These are phyloP conservation scores for Drechslerella coelobrocha DNA, from an alignment of 2,329 filamentous ascomycete species.

Conservation along the genomic window DNA sequence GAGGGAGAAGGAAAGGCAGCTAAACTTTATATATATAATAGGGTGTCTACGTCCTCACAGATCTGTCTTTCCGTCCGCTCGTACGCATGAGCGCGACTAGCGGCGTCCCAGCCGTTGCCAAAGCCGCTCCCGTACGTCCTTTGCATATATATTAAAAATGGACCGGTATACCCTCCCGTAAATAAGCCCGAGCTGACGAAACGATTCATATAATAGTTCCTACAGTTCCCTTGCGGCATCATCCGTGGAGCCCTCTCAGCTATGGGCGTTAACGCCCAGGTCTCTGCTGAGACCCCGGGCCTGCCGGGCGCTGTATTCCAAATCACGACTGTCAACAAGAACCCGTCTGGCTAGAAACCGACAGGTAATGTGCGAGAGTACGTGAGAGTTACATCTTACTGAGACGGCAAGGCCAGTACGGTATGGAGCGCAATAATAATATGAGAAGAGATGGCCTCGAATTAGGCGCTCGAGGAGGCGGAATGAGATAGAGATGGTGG, in stretches of 20 bases:
- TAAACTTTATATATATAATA: constrained; percentile 56
- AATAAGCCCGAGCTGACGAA: not conserved
- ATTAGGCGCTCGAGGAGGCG: no score
- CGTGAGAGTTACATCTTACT: constrained; percentile 12
- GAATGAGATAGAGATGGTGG: no score
- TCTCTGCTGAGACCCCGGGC: constrained; percentile 87
- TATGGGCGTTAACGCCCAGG: constrained; percentile 86
- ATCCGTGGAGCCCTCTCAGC: constrained; percentile 91
- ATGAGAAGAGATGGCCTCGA: no score
- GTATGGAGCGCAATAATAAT: no score
- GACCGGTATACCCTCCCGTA: no score
- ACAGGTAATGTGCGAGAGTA: constrained; percentile 18
- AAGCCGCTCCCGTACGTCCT: constrained; percentile 76
- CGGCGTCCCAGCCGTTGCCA: constrained; percentile 69
- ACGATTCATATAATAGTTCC: constrained; percentile 66
- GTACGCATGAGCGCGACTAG: constrained; percentile 85
- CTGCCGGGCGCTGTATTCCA: constrained; percentile 91
- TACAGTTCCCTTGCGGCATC: constrained; percentile 94
- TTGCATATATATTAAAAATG: no score
- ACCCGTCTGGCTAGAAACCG: constrained; percentile 34
- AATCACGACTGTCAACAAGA: constrained; percentile 65
- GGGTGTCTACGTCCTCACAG: constrained; percentile 95
- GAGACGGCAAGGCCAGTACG: no score
- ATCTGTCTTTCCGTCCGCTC: constrained; percentile 88
- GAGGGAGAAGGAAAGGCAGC: not conserved